Evolutionary conservation across 305 asterid species (phyloP), one percentile per base, ranked within the genome.

Genomic region (Fraxinus xanthoxyloides): DNA sequence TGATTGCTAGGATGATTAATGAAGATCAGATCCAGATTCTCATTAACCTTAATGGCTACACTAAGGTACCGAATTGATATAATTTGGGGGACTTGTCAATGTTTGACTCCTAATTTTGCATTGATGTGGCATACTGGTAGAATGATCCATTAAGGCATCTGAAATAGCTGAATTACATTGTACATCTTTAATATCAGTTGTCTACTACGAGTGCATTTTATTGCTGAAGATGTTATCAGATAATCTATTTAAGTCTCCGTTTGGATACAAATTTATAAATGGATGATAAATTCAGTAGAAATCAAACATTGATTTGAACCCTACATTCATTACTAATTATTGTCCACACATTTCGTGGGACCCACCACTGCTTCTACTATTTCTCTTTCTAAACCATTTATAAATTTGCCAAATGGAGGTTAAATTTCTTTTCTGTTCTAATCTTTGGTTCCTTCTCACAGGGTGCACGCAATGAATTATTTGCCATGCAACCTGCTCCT

Each of bases 401-500:
- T 51, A 51, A 48, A 3, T 48, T 48, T 48, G 21, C 61, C 61
- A 51, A 51, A 51, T 51, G 23, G 61, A 4, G 61, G 61, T 51
- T 51, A 74, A 78, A 72, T 63, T 15, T 38, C 48, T 38, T 65
- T 69, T 74, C 54, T 35, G 10, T 79, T 84, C 9, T 77, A 34
- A 36, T 89, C 9, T 80, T 31, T 69, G 75, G 40, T 13, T 30
- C 40, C 24, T 76, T 38, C 36, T 65, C 78, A 78, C 89, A 96
- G 99, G 99, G 99, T 23, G 99, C 98, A 36, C 92, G 99, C 86
- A 96, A 96, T 85, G 99, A 96, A 89, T 91, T 96, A 88, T 96
- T 94, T 88, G 95, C 99, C 79, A 94, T 96, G 98, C 96, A 93
- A 86, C 99, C 99, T 61, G 98, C 99, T 85, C 99, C 99, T 26